Evolutionary conservation across 2,329 filamentous ascomycete species (phyloP).

Genomic region (Paracoccidioides lutzii): DNA sequence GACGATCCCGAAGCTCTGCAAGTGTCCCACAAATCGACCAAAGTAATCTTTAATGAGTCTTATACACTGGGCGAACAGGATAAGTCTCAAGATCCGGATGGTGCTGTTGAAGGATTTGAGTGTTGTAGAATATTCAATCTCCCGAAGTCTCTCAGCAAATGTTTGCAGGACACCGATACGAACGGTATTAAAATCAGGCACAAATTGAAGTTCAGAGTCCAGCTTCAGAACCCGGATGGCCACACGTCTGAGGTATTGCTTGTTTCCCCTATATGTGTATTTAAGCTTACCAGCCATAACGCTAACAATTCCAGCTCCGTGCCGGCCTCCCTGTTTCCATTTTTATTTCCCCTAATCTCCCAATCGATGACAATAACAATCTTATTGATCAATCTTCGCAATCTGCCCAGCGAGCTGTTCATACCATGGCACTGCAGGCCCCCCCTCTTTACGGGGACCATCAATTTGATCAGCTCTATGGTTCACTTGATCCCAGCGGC

Average conservation of each 20-base stretch:
- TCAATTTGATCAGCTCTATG: slow-evolving; percentile 78
- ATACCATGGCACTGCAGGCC: slow-evolving; percentile 51
- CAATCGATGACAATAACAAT: slow-evolving; percentile 75
- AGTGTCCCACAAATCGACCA: slow-evolving; percentile 47
- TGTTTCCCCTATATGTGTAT: background rate
- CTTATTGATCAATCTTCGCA: slow-evolving; percentile 51
- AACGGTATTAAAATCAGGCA: slow-evolving; percentile 86
- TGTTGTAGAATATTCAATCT: slow-evolving; percentile 51
- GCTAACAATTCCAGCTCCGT: slow-evolving; percentile 46
- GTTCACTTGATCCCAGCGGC: slow-evolving; percentile 68
- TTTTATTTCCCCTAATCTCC: slow-evolving; percentile 89
- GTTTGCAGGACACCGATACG: slow-evolving; percentile 79
- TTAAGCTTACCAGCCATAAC: slow-evolving; percentile 7
- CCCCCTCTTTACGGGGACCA: slow-evolving; percentile 92
- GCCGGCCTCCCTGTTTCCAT: slow-evolving; percentile 83
- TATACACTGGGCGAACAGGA: slow-evolving; percentile 56
- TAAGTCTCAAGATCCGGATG: slow-evolving; percentile 40
- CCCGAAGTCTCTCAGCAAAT: slow-evolving; percentile 68
- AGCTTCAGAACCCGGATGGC: slow-evolving; percentile 86
- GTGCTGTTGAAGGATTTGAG: slow-evolving; percentile 48
- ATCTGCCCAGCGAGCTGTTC: slow-evolving; percentile 36
- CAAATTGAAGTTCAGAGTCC: slow-evolving; percentile 81
- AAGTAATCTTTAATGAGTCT: slow-evolving; percentile 55
- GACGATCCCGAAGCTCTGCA: slow-evolving; percentile 30
- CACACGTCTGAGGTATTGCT: slow-evolving; percentile 66